A percentile compares a stretch with the other conserved stretches of the same genome.
phyloP scores from a whole-genome alignment of 129 eudicot genomes.

The Flaveria robusta region DNA sequence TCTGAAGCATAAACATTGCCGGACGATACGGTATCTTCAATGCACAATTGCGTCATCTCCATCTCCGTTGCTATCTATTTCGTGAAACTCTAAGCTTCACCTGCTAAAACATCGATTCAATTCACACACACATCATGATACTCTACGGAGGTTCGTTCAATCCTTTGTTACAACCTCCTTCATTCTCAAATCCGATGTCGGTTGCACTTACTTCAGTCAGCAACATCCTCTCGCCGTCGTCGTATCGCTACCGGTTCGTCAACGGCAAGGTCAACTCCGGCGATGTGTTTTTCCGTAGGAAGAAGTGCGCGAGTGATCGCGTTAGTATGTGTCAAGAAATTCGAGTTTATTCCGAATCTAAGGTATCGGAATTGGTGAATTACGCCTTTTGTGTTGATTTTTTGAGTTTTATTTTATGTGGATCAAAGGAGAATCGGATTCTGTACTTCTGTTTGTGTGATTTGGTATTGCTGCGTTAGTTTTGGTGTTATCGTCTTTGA shows the following conservation, averaged over 20 bases:
- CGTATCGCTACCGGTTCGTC: slow-evolving; percentile 8
- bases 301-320: slow-evolving; percentile 16
- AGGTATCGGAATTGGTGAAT: slow-evolving; percentile 22
- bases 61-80: slow-evolving; percentile 17
- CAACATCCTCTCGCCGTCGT: slow-evolving; percentile 5
- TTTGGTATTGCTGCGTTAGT: neutral
- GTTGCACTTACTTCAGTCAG: slow-evolving; percentile 19
- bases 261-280: slow-evolving; percentile 25
- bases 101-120: slow-evolving; percentile 17
- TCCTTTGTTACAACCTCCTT: slow-evolving; percentile 11
- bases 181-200: slow-evolving; percentile 23
- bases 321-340: slow-evolving; percentile 2
- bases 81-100: slow-evolving; percentile 25
- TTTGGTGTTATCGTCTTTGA: neutral
- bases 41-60: slow-evolving; percentile 1
- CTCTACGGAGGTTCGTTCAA: slow-evolving; percentile 7
- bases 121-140: slow-evolving; percentile 27
- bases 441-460: neutral
- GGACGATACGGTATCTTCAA: slow-evolving; percentile 12
- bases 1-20: slow-evolving; percentile 27
- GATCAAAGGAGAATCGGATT: slow-evolving; percentile 4
- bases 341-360: slow-evolving; percentile 32
- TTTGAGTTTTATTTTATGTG: neutral
- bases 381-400: neutral
- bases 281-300: neutral